Base-by-base conservation (phyloP, 148 eudicot species). In the Rhododendron williamsianum region DNA sequence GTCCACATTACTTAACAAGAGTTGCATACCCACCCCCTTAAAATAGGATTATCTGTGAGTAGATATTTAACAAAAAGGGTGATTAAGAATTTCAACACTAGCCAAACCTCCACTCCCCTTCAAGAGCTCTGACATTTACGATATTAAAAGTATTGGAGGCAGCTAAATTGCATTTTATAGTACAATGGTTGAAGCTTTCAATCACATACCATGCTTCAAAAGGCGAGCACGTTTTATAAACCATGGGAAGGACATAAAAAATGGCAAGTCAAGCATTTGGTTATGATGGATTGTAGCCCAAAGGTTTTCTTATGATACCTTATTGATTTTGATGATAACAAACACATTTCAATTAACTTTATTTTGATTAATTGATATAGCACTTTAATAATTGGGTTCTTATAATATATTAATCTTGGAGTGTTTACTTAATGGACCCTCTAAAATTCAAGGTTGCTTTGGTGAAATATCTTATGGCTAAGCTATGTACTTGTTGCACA, bases 241-340 rank as follows among this genome's bases (percentile, higher is more conserved):
- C 52, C 74, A 63, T 25, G 21, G 41, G n/a, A 56, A 54, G 33
- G 48, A 21, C 71, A 81, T 35, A 35, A 81, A 43, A 16, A 83
- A 56, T 21, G 82, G 86, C 5, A 7, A 45, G 48, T 73, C 69
- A 51, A 74, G 72, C 80, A 84, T 46, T 74, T 71, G 3, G 67
- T 49, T 9, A 74, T 15, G 19, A 73, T 48, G 12, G 43, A 84
- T 49, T 30, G 30, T 30, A 30, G 30, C 30, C 30, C 30, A 30
- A 30, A 30, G 30, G 30, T 30, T 30, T 30, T 30, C 30, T 30
- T 30, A 30, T 30, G 0, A 30, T 30, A 30, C 30, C 30, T 30
- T 30, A 0, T 30, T 30, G 30, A 30, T 30, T 30, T 30, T 30
- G 30, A 30, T 30, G 30, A 30, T 30, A 30, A 30, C 30, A 30